Conservation (phyloP, 2,329 filamentous ascomycete species). For the Hyphodiscus sp. region DNA sequence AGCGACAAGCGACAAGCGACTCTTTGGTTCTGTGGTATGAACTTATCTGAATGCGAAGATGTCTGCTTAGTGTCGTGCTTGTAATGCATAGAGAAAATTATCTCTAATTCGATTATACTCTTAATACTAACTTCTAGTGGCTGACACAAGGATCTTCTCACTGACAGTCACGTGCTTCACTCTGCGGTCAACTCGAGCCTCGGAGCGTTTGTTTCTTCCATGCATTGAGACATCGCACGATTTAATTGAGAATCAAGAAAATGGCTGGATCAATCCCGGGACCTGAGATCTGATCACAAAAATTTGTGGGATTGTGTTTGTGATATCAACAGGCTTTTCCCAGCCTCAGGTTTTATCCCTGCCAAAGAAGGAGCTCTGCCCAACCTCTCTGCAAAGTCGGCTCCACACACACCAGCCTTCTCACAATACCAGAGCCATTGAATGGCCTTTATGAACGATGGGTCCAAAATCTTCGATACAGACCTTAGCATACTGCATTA, state of each 20-base stretch:
- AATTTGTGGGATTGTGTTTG: background rate
- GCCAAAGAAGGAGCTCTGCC: background rate
- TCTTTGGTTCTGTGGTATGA: too few relatives aligned
- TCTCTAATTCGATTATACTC: too few relatives aligned
- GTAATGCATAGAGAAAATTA: too few relatives aligned
- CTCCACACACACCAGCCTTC: background rate
- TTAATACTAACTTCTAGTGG: too few relatives aligned
- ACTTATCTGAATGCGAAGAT: too few relatives aligned
- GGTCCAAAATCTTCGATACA: constrained; percentile 21
- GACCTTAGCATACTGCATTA: constrained; percentile 21
- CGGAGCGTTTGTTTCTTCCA: background rate
- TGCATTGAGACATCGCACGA: background rate
- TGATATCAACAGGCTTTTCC: background rate
- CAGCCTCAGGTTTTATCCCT: too few relatives aligned
- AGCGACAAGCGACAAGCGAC: too few relatives aligned
- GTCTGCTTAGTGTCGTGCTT: too few relatives aligned
- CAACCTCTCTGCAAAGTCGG: background rate
- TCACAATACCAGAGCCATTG: background rate
- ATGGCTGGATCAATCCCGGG: background rate
- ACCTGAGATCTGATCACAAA: background rate
- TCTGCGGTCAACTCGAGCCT: background rate
- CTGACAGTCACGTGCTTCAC: background rate
- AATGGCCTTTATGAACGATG: background rate
- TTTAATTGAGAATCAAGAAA: background rate
- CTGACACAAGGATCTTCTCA: too few relatives aligned